Evolutionary conservation across 1,139 yeast genomes (phyloP).

Genomic region (Kurtzmaniella quercitrusa): DNA sequence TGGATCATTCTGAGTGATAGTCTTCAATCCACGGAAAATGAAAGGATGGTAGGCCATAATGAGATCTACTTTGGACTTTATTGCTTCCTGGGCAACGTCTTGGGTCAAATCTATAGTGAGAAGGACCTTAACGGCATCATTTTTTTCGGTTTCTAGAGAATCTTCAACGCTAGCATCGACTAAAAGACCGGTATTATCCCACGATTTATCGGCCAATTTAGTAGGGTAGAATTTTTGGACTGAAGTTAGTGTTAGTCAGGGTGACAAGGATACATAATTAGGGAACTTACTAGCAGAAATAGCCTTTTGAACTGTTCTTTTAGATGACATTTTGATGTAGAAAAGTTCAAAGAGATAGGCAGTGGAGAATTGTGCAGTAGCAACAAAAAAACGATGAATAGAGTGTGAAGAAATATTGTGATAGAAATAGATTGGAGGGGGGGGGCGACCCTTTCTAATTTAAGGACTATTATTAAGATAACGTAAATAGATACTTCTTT

Average conservation of each 20-base stretch:
- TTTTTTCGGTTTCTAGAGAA: slow-evolving; percentile 13
- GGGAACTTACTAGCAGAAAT: slow-evolving; percentile 1
- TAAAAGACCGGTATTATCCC: slow-evolving; percentile 93
- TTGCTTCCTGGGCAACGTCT: slow-evolving; percentile 82
- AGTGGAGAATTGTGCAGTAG: background rate
- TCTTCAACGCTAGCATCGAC: slow-evolving; percentile 50
- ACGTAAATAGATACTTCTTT: too few species aligned
- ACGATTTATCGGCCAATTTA: slow-evolving; percentile 72
- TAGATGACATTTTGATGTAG: slow-evolving; percentile 2
- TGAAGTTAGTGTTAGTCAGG: slow-evolving; percentile 9
- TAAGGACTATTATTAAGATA: too few species aligned
- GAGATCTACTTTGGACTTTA: slow-evolving; percentile 44
- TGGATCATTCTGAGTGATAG: slow-evolving; percentile 63
- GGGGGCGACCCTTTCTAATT: too few species aligned
- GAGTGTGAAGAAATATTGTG: too few species aligned
- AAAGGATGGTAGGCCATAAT: slow-evolving; percentile 93
- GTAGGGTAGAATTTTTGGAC: slow-evolving; percentile 71
- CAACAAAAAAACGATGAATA: too few species aligned
- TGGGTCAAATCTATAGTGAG: slow-evolving; percentile 83
- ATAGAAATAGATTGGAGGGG: too few species aligned
- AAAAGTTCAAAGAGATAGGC: background rate
- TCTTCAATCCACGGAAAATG: slow-evolving; percentile 82
- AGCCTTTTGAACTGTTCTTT: background rate
- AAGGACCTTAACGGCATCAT: slow-evolving; percentile 43
- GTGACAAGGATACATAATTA: too few species aligned